phyloP scores from a whole-genome alignment of 495 filamentous ascomycete species.

The Cercophora sp. region DNA sequence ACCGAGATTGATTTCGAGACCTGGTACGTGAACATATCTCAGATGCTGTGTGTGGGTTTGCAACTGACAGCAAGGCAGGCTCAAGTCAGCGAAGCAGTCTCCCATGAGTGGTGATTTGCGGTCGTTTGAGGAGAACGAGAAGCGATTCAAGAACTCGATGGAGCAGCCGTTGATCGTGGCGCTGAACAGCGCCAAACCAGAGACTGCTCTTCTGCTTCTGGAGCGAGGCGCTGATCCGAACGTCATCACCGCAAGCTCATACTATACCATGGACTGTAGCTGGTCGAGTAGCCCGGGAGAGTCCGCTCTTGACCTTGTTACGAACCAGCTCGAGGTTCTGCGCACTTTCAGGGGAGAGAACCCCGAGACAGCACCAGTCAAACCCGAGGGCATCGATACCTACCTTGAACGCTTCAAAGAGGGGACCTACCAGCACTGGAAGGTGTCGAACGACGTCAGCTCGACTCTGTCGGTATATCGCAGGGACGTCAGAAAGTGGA shows the following conservation, averaged over 20 bases:
- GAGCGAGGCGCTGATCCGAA: constrained; percentile 57
- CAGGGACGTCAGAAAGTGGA: constrained; percentile 22
- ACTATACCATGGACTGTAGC: constrained; percentile 27
- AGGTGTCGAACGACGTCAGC: constrained; percentile 36
- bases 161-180: constrained; percentile 61
- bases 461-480: constrained; percentile 9
- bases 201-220: constrained; percentile 53
- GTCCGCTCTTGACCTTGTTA: constrained; percentile 55
- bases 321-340: constrained; percentile 45
- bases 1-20: constrained; percentile 40
- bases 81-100: constrained; percentile 36
- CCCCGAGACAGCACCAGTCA: constrained; percentile 2
- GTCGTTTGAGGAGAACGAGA: constrained; percentile 39
- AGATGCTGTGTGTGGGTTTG: not conserved
- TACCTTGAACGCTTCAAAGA: constrained; percentile 43
- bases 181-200: constrained; percentile 44
- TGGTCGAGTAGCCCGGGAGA: constrained; percentile 26
- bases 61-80: constrained; percentile 12
- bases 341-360: constrained; percentile 36
- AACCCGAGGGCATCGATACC: constrained; percentile 27
- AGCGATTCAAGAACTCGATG: constrained; percentile 30
- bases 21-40: too few species aligned
- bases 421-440: constrained; percentile 53
- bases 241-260: constrained; percentile 34
- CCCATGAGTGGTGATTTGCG: constrained; percentile 20